Evolutionary conservation across 345 rosid genomes (phyloP).

Genomic region (Populus davidiana): DNA sequence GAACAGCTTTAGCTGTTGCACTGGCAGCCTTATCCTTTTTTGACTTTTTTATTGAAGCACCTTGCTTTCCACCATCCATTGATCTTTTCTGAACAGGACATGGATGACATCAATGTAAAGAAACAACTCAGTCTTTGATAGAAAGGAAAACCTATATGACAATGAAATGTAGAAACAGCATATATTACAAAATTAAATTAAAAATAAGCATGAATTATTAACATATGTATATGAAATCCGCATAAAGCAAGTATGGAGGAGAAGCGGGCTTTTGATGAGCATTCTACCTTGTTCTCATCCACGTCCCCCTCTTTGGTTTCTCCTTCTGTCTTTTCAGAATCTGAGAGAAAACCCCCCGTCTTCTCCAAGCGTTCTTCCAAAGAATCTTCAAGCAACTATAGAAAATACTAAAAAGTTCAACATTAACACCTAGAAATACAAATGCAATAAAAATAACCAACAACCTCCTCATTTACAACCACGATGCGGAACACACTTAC

Average conservation of each 20-base stretch:
- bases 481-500: slow-evolving; percentile 37
- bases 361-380: slow-evolving; percentile 86
- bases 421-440: not conserved
- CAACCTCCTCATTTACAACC: not conserved
- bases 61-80: slow-evolving; percentile 82
- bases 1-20: slow-evolving; percentile 61
- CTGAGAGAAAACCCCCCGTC: slow-evolving; percentile 64
- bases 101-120: slow-evolving; percentile 5
- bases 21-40: slow-evolving; percentile 80
- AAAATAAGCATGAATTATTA: not conserved
- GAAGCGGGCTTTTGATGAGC: slow-evolving; percentile 5
- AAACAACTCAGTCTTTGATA: not conserved
- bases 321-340: slow-evolving; percentile 77
- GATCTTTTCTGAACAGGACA: slow-evolving; percentile 62
- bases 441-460: not conserved
- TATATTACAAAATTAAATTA: not conserved
- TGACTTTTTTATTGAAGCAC: slow-evolving; percentile 69
- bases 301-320: slow-evolving; percentile 77
- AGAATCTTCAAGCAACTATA: slow-evolving; percentile 87
- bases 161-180: slow-evolving; percentile 3
- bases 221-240: not conserved
- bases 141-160: not conserved
- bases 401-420: slow-evolving; percentile 9
- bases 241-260: not conserved
- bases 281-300: slow-evolving; percentile 79